These are phyloP conservation scores for Nemania diffusa DNA, from an alignment of 2,329 filamentous ascomycete genomes.

Conservation along the genomic window DNA sequence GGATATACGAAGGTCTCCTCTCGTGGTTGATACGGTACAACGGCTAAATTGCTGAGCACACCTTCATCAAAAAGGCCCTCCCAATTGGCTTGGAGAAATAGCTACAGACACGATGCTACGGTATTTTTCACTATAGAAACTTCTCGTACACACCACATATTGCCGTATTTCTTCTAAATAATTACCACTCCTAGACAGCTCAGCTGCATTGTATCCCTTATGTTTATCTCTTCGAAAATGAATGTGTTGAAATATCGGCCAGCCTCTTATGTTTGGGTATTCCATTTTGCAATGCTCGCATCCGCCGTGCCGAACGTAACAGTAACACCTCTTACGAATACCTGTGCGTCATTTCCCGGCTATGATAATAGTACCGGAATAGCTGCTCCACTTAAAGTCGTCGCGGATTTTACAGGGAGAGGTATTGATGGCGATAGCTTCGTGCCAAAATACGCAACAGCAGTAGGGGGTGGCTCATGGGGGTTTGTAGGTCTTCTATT, in stretches of 20 bases:
- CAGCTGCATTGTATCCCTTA: background rate
- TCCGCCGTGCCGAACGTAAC: conserved; percentile 34
- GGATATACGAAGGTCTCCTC: background rate
- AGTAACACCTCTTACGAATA: conserved; percentile 29
- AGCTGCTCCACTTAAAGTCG: conserved; percentile 25
- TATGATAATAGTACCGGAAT: conserved; percentile 36
- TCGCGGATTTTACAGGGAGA: conserved; percentile 34
- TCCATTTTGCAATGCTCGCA: background rate
- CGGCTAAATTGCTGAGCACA: conserved; percentile 11
- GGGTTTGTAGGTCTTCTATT: conserved; percentile 35
- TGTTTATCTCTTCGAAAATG: background rate
- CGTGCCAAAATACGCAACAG: conserved; percentile 35
- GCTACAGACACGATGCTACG: background rate
- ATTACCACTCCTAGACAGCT: background rate
- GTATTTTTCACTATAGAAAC: background rate
- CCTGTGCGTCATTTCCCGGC: conserved; percentile 32
- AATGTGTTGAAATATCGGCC: background rate
- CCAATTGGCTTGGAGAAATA: conserved; percentile 7
- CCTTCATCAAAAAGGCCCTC: background rate
- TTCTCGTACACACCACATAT: background rate
- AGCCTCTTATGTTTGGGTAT: background rate
- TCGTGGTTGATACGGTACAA: background rate
- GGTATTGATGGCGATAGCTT: conserved; percentile 35
- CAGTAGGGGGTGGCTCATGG: conserved; percentile 39
- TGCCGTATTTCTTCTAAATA: background rate